A percentile compares a stretch with the other conserved stretches of the same genome.
phyloP scores from a whole-genome alignment of 2,329 filamentous ascomycete genomes.

The Meredithiella fracta region DNA sequence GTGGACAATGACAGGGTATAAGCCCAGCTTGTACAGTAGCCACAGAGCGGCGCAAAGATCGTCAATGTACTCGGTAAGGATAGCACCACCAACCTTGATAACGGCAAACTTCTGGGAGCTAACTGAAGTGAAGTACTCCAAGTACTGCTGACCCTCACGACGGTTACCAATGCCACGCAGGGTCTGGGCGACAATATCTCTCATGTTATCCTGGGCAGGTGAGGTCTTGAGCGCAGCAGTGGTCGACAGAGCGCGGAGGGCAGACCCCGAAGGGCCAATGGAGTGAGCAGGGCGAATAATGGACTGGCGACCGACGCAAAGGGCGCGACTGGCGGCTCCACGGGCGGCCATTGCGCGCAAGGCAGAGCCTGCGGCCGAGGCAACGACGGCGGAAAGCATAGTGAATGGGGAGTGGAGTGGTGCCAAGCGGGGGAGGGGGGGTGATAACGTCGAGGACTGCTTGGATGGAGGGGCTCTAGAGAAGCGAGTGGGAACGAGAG shows the following conservation, averaged over 20 bases:
- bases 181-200: conserved; percentile 32
- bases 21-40: conserved; percentile 84
- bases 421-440: not conserved
- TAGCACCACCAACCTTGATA: conserved; percentile 94
- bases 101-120: conserved; percentile 95
- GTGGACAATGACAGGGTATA: conserved; percentile 91
- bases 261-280: conserved; percentile 1
- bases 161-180: conserved; percentile 93
- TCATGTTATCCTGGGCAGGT: conserved; percentile 18
- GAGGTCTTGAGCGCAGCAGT: conserved; percentile 9
- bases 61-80: conserved; percentile 84
- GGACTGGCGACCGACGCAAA: conserved; percentile 3
- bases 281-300: not conserved
- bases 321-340: not conserved
- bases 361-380: conserved; percentile 11
- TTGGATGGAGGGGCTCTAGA: not conserved
- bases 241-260: conserved; percentile 11
- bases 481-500: not conserved
- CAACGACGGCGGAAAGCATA: conserved; percentile 13
- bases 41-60: conserved; percentile 77
- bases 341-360: conserved; percentile 7
- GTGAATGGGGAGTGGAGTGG: not conserved
- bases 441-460: not conserved
- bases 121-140: conserved; percentile 92
- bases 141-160: conserved; percentile 91